Evolutionary conservation across 1,284 basidiomycete species (phyloP).

Genomic region (Tremellales sp.): DNA sequence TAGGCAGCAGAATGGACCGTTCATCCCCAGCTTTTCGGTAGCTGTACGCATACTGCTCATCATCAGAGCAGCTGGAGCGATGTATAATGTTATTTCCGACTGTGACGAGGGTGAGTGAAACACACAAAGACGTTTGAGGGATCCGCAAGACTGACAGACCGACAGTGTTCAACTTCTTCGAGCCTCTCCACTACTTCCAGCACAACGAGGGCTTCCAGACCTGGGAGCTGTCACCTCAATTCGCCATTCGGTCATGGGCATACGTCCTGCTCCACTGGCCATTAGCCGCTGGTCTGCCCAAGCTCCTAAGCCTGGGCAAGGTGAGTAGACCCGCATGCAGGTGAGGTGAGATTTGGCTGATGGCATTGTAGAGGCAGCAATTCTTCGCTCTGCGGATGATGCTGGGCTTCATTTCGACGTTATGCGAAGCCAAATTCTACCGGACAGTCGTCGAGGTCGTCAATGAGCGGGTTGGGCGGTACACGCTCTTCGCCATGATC

Average conservation of each 20-base stretch:
- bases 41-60: constrained; percentile 81
- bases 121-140: not conserved
- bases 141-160: not conserved
- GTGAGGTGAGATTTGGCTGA: constrained; percentile 32
- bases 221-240: constrained; percentile 91
- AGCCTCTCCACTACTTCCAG: constrained; percentile 86
- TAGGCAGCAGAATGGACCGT: constrained; percentile 55
- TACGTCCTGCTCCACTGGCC: constrained; percentile 73
- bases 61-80: constrained; percentile 76
- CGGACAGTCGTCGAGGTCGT: constrained; percentile 74
- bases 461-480: constrained; percentile 84
- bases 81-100: constrained; percentile 93
- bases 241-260: constrained; percentile 88
- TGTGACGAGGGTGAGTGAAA: constrained; percentile 82
- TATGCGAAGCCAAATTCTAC: constrained; percentile 82
- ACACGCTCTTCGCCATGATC: constrained; percentile 78
- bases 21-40: constrained; percentile 74
- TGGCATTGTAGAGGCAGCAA: constrained; percentile 12
- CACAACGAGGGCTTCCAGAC: constrained; percentile 89
- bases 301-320: constrained; percentile 48
- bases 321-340: constrained; percentile 24
- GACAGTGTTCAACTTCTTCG: constrained; percentile 98
- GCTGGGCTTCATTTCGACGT: constrained; percentile 68
- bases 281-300: constrained; percentile 41
- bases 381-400: constrained; percentile 86